Evolutionary conservation across 495 filamentous ascomycete species (phyloP), one percentile per base, ranked within the genome.

Genomic region (Lophiotrema nucula): DNA sequence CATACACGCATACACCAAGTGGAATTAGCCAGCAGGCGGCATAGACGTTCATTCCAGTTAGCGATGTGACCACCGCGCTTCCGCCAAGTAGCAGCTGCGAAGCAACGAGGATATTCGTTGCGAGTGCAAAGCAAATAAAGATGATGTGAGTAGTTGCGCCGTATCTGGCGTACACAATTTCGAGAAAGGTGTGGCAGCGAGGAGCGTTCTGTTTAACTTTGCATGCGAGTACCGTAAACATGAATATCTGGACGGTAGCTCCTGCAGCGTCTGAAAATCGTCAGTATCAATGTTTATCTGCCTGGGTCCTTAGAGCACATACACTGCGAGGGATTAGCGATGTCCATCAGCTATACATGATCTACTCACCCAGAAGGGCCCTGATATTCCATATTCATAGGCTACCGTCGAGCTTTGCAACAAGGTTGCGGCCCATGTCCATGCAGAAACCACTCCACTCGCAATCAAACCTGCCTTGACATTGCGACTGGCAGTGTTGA

Each of bases 201-300:
- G 68, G 66, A 4, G 68, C 65, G 24, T 67, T 68, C 44, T 54
- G 46, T 52, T 70, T 70, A 16, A 64, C 46, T 43, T 70, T 66
- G 39, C 50, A 60, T 1, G 68, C 65, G 16, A 68, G 44, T 12
- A 68, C 54, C 1, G 55, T 43, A 47, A 70, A 70, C 58, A 68
- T 65, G 10, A 68, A 43, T 28, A 70, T 79, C 33, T 70, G 67
- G 1, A 70, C 67, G 0, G 67, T 70, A 13, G 67, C 68, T 5
- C 66, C 68, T 1, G 62, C 66, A 0, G 62, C 66, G 27, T 68
- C n/a, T n/a, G n/a, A n/a, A n/a, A n/a, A n/a, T n/a, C n/a, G n/a
- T n/a, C n/a, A n/a, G n/a, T n/a, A n/a, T n/a, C n/a, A n/a, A n/a
- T n/a, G n/a, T n/a, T n/a, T n/a, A n/a, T n/a, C n/a, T n/a, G n/a